Evolutionary conservation across 345 rosid genomes (phyloP).

Genomic region (Arabidopsis thaliana): DNA sequence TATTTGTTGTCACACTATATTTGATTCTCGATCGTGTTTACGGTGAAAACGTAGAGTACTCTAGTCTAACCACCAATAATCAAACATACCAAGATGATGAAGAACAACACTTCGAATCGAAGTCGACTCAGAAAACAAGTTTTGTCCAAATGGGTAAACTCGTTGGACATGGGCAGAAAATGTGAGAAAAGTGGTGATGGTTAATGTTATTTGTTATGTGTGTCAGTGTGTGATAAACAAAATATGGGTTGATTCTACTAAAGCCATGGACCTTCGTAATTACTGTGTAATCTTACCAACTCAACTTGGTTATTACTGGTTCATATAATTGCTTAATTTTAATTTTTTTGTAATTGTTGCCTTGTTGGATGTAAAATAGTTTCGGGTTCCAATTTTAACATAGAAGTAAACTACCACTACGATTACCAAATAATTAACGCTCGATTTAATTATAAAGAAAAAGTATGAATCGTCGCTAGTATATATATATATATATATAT

Average conservation of each 20-base stretch:
- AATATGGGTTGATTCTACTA: too few species aligned
- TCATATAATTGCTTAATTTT: neutral
- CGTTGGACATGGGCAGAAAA: too few species aligned
- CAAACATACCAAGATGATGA: slow-evolving; percentile 43
- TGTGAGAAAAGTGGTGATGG: too few species aligned
- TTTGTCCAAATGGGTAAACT: too few species aligned
- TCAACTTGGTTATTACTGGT: neutral
- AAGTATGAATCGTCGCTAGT: too few species aligned
- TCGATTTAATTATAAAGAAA: too few species aligned
- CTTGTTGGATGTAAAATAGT: neutral
- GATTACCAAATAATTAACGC: too few species aligned
- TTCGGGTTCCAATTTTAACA: neutral
- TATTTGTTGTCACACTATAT: slow-evolving; percentile 48
- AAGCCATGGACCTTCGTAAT: neutral
- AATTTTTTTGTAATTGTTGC: neutral
- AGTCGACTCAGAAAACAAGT: too few species aligned
- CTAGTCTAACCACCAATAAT: slow-evolving; percentile 44
- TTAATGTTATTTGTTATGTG: too few species aligned
- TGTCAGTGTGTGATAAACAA: too few species aligned
- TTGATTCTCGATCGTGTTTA: slow-evolving; percentile 47
- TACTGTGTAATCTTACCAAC: neutral
- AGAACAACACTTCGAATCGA: slow-evolving; percentile 31
- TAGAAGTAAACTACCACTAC: too few species aligned
- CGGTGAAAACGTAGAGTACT: slow-evolving; percentile 46
- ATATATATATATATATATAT: too few species aligned